Evolutionary conservation across 495 filamentous ascomycete genomes (phyloP).

Genomic region (Physcia stellaris): DNA sequence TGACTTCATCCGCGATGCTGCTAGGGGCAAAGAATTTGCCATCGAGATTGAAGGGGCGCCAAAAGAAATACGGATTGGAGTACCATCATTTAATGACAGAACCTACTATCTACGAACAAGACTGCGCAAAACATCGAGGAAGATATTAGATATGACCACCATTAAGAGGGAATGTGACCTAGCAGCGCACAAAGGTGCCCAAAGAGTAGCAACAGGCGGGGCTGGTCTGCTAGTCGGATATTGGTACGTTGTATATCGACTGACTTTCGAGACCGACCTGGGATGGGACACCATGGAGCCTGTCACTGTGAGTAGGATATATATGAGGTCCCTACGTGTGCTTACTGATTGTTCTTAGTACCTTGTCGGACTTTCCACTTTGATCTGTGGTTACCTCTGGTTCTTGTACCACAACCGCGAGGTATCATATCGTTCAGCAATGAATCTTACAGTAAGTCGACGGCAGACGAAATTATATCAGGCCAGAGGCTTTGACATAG

Average conservation of each 20-base stretch:
- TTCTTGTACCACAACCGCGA: slow-evolving; percentile 89
- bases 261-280: slow-evolving; percentile 64
- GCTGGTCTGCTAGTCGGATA: slow-evolving; percentile 57
- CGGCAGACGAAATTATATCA: slow-evolving; percentile 70
- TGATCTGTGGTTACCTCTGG: slow-evolving; percentile 87
- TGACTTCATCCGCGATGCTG: slow-evolving; percentile 89
- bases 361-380: slow-evolving; percentile 63
- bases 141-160: slow-evolving; percentile 49
- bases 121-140: slow-evolving; percentile 53
- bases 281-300: slow-evolving; percentile 93
- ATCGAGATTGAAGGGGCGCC: slow-evolving; percentile 65
- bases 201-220: slow-evolving; percentile 67
- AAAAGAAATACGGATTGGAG: slow-evolving; percentile 57
- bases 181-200: slow-evolving; percentile 59
- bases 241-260: slow-evolving; percentile 67
- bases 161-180: slow-evolving; percentile 75
- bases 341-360: slow-evolving; percentile 43
- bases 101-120: slow-evolving; percentile 73
- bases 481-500: slow-evolving; percentile 55
- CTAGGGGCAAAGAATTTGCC: slow-evolving; percentile 69
- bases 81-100: slow-evolving; percentile 78
- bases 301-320: slow-evolving; percentile 38
- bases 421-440: slow-evolving; percentile 68
- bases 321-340: slow-evolving; percentile 1
- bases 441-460: slow-evolving; percentile 71